Percentiles rank a stretch among this genome's conserved stretches.
Conservation (phyloP, 78 protist genomes). For the Dictyostelium capitatum region DNA sequence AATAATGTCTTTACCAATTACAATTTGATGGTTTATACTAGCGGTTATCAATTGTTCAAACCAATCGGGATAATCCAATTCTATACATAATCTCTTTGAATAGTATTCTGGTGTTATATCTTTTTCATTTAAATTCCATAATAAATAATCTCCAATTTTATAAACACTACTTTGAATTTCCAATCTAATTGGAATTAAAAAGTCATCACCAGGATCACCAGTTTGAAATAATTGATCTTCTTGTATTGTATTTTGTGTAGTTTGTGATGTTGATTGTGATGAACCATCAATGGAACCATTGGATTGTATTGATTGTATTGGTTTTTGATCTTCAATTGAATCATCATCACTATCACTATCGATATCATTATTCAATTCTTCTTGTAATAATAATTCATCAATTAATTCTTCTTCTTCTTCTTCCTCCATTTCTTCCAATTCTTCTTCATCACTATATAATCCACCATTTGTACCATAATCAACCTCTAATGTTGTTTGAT, state of each 20-base stretch:
- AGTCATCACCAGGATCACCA: conserved; percentile 43
- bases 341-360: background rate
- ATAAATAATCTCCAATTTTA: conserved; percentile 25
- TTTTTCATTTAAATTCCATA: conserved; percentile 72
- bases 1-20: conserved; percentile 24
- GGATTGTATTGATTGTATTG: background rate
- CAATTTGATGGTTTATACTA: conserved; percentile 1
- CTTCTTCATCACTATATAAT: background rate
- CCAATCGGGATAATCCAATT: conserved; percentile 71
- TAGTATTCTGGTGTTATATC: conserved; percentile 57
- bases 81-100: conserved; percentile 45
- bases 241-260: background rate
- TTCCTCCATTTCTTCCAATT: background rate
- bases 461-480: background rate
- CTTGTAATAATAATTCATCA: background rate
- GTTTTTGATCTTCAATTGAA: background rate
- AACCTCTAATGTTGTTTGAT: background rate
- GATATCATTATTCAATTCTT: background rate
- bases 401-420: background rate
- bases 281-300: background rate
- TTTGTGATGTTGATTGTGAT: background rate
- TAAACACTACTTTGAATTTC: conserved; percentile 45
- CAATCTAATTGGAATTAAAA: conserved; percentile 51
- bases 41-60: conserved; percentile 40
- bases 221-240: background rate